phyloP scores from a whole-genome alignment of 108 stramenopile genomes.

The Schizochytrium sp. region DNA sequence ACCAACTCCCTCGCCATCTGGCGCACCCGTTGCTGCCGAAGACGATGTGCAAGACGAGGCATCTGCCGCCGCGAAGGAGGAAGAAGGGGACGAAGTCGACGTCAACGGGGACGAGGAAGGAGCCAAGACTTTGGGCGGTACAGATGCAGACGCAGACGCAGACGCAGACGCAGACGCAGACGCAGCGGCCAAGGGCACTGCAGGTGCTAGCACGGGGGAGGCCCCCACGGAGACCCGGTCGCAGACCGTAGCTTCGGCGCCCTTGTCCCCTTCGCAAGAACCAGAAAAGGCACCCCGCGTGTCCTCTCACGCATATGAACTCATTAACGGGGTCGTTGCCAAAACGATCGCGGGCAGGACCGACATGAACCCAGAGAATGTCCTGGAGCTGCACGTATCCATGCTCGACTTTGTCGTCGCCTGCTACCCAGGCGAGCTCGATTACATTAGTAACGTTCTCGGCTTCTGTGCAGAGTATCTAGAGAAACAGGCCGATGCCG shows the following conservation, averaged over 20 bases:
- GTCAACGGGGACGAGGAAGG: background rate
- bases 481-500: conserved; percentile 16
- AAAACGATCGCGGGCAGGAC: conserved; percentile 20
- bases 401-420: conserved; percentile 77
- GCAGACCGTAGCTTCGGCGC: too few species aligned
- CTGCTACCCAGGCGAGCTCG: conserved; percentile 79
- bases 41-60: background rate
- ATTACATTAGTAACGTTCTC: conserved; percentile 71
- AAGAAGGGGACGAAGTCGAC: background rate
- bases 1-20: background rate
- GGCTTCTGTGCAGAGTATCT: conserved; percentile 60
- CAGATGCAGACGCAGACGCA: background rate
- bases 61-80: background rate
- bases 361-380: conserved; percentile 53
- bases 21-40: background rate
- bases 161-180: background rate
- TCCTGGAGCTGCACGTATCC: conserved; percentile 79
- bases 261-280: background rate
- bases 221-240: too few species aligned
- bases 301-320: background rate
- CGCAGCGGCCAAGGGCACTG: background rate
- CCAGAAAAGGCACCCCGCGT: background rate
- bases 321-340: background rate
- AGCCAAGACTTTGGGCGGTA: background rate
- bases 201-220: background rate